Percentiles rank a stretch among this genome's conserved stretches.
phyloP scores from a whole-genome alignment of 164 flowering plant species.

The Nymphaea thermarum region DNA sequence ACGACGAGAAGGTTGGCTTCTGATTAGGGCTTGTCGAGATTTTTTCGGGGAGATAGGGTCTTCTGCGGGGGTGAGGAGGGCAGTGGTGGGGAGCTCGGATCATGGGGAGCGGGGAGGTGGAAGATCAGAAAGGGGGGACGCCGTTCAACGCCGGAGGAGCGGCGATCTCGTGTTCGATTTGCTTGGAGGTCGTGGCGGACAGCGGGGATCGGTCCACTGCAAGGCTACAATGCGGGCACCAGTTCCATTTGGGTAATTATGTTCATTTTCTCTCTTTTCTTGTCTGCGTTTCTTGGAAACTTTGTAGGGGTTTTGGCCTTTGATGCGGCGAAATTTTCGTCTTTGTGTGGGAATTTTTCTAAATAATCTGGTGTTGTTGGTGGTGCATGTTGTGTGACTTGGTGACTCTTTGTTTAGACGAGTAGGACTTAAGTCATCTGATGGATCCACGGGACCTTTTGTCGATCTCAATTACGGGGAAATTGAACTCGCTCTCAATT shows the following conservation, averaged over 20 bases:
- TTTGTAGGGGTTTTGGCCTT: too few species aligned
- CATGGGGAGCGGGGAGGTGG: slow-evolving; percentile 8
- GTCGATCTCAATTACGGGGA: too few species aligned
- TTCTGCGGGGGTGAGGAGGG: not conserved
- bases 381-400: too few species aligned
- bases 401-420: too few species aligned
- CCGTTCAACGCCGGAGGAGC: slow-evolving; percentile 10
- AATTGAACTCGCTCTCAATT: too few species aligned
- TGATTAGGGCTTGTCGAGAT: not conserved
- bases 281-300: not conserved
- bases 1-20: not conserved
- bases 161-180: slow-evolving; percentile 61
- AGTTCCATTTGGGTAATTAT: slow-evolving; percentile 75
- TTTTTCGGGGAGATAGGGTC: not conserved
- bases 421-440: too few species aligned
- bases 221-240: slow-evolving; percentile 84
- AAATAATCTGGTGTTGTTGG: too few species aligned
- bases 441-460: too few species aligned
- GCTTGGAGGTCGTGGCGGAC: slow-evolving; percentile 58
- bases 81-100: not conserved
- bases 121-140: not conserved
- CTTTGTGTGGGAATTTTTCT: too few species aligned
- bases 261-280: not conserved
- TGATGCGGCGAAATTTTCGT: too few species aligned
- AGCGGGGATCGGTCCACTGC: slow-evolving; percentile 76